These are phyloP conservation scores for Venturia carpophila DNA, from an alignment of 2,329 filamentous ascomycete genomes.

Conservation along the genomic window DNA sequence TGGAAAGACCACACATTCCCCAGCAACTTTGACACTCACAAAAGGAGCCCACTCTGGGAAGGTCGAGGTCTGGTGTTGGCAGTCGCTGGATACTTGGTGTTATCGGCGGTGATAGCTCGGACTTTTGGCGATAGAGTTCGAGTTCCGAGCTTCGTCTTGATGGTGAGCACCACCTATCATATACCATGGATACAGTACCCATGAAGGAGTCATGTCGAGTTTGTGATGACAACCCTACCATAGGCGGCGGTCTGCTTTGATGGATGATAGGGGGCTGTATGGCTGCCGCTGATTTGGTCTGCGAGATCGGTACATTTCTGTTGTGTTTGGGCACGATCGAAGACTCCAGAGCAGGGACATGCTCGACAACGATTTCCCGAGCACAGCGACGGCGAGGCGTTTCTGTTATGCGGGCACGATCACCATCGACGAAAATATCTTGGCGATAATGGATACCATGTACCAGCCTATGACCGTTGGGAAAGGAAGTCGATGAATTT, in stretches of 20 bases:
- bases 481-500: neutral
- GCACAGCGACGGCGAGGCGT: neutral
- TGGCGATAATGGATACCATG: slow-evolving; percentile 1
- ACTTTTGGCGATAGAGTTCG: neutral
- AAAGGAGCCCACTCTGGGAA: slow-evolving; percentile 26
- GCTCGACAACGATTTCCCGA: neutral
- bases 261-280: neutral
- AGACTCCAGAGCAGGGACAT: neutral
- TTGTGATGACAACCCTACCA: neutral
- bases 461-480: neutral
- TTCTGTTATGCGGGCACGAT: slow-evolving; percentile 13
- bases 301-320: too few species aligned
- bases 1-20: slow-evolving; percentile 14
- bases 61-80: slow-evolving; percentile 29
- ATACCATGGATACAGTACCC: neutral
- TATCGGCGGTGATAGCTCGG: slow-evolving; percentile 24
- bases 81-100: slow-evolving; percentile 29
- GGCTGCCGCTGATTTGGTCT: neutral
- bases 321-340: neutral
- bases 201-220: slow-evolving; percentile 1
- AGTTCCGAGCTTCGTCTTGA: neutral
- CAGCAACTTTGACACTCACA: slow-evolving; percentile 27
- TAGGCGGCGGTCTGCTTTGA: neutral
- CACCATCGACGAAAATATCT: slow-evolving; percentile 5
- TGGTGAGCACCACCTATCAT: neutral